Percentiles rank a stretch among this genome's conserved stretches.
Conservation (phyloP, 1,284 basidiomycete species). For the Earliella scabrosa region DNA sequence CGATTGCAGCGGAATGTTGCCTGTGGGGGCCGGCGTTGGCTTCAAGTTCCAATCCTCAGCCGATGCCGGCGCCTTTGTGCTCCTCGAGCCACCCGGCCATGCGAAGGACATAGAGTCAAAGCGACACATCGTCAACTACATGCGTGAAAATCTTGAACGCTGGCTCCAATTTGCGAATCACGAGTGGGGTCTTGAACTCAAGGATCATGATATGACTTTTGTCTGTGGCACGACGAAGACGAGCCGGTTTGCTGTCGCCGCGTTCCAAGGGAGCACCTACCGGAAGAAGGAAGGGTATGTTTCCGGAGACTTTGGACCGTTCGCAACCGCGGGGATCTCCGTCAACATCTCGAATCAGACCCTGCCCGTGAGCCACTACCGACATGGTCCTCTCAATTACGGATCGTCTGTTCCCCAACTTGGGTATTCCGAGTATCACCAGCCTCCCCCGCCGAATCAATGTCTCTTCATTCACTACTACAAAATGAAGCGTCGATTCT, state of each 20-base stretch:
- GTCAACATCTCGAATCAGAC: constrained; percentile 1
- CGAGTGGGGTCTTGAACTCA: constrained; percentile 3
- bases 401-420: neutral
- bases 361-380: neutral
- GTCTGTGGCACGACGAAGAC: constrained; percentile 24
- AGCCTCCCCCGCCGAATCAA: constrained; percentile 7
- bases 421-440: neutral
- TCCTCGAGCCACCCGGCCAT: constrained; percentile 4
- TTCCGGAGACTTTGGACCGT: neutral
- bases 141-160: constrained; percentile 18
- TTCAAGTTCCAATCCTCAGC: neutral
- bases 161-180: constrained; percentile 28
- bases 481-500: constrained; percentile 23
- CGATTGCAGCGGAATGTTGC: neutral
- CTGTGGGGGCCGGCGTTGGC: neutral
- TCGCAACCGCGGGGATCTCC: constrained; percentile 1
- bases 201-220: constrained; percentile 17
- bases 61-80: constrained; percentile 12
- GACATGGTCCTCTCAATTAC: neutral
- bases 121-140: constrained; percentile 14
- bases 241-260: constrained; percentile 18
- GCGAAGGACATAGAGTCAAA: neutral
- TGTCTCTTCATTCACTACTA: constrained; percentile 30
- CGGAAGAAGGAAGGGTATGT: neutral
- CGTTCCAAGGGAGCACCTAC: constrained; percentile 3